A percentile compares a stretch with the other conserved stretches of the same genome.
These are phyloP conservation scores for Alternaria ethzedia DNA, from an alignment of 2,329 filamentous ascomycete genomes.

Conservation along the genomic window DNA sequence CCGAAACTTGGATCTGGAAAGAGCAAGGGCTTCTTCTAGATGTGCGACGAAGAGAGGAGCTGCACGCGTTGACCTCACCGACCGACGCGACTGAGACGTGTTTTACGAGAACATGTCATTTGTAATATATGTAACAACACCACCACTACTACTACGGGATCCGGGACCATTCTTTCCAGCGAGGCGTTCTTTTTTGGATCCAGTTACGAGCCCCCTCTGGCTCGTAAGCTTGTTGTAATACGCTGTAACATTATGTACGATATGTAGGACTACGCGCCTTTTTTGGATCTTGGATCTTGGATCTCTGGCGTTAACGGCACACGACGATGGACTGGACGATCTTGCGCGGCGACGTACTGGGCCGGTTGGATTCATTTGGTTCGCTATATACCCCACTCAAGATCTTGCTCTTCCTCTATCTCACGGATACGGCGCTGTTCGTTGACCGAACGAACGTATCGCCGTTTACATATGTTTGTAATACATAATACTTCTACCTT, in stretches of 20 bases:
- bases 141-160: not conserved
- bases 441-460: not conserved
- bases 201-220: not conserved
- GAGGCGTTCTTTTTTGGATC: not conserved
- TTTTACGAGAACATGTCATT: conserved; percentile 1
- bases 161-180: not conserved
- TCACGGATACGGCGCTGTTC: not conserved
- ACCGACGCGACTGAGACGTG: not conserved
- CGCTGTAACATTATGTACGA: not conserved
- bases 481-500: conserved; percentile 4
- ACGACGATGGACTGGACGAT: not conserved
- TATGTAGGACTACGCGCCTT: not conserved
- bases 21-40: conserved; percentile 13
- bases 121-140: conserved; percentile 10
- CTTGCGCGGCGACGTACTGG: conserved; percentile 3
- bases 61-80: not conserved
- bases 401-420: not conserved
- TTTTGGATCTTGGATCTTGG: not conserved
- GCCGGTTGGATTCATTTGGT: not conserved
- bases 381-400: conserved; percentile 16
- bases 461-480: not conserved
- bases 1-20: conserved; percentile 7
- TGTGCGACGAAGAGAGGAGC: not conserved
- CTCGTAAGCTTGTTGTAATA: not conserved
- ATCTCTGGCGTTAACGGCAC: not conserved